These are phyloP conservation scores for Trypanosoma avium DNA, from an alignment of 208 protist species.

Conservation along the genomic window DNA sequence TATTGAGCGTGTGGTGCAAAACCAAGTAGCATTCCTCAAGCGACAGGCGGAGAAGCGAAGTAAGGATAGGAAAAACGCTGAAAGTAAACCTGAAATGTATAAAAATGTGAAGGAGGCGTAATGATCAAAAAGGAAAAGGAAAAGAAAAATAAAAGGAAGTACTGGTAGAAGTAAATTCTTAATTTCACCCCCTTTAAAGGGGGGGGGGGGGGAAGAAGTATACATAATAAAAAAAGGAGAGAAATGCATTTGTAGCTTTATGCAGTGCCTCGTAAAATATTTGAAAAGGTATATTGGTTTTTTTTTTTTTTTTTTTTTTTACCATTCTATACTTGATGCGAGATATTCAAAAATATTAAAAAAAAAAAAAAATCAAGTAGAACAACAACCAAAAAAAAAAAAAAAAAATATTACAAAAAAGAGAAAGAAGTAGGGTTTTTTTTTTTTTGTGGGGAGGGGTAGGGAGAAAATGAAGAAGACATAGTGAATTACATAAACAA, in stretches of 20 bases:
- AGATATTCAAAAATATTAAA: background rate
- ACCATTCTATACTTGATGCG: constrained; percentile 3
- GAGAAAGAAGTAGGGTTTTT: too few species aligned
- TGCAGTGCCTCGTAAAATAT: too few species aligned
- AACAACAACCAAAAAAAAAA: too few species aligned
- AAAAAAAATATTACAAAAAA: too few species aligned
- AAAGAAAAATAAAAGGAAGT: constrained; percentile 8
- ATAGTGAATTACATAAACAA: background rate
- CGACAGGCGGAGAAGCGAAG: constrained; percentile 65
- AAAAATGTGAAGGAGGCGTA: constrained; percentile 65
- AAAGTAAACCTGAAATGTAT: constrained; percentile 67
- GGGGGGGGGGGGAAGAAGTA: too few species aligned
- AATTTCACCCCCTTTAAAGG: constrained; percentile 8
- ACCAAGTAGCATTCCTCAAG: constrained; percentile 67
- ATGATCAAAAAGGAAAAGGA: background rate
- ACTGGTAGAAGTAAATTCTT: too few species aligned
- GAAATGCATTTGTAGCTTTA: too few species aligned
- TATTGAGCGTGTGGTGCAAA: constrained; percentile 83
- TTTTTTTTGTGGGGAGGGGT: too few species aligned
- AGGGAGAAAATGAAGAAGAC: background rate
- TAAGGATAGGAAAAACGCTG: constrained; percentile 60
- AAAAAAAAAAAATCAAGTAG: constrained; percentile 23
- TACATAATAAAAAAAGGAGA: constrained; percentile 23
- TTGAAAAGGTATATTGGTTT: too few species aligned
- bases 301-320: background rate